A percentile compares a stretch with the other conserved stretches of the same genome.
These are phyloP conservation scores for Hypoxylon trugodes DNA, from an alignment of 495 filamentous ascomycete species.

Conservation along the genomic window DNA sequence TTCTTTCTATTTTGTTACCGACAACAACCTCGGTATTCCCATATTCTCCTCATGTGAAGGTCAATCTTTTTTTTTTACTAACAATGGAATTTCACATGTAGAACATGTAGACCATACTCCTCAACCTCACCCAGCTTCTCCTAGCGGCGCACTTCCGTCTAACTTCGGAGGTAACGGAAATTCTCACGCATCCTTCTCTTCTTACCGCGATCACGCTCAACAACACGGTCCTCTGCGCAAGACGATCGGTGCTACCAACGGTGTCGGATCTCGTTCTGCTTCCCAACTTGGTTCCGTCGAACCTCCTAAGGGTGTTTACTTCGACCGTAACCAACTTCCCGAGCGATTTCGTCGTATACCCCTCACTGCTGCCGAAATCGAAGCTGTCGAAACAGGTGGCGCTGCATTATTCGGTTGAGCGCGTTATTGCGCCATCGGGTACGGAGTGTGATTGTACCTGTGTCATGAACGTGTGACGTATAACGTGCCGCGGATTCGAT, in stretches of 20 bases:
- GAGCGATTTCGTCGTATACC: constrained; percentile 77
- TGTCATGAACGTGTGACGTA: not conserved
- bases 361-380: constrained; percentile 84
- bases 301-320: constrained; percentile 77
- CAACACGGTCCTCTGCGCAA: constrained; percentile 89
- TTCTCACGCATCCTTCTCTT: constrained; percentile 81
- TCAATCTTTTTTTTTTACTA: too few species aligned
- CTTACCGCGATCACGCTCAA: constrained; percentile 90
- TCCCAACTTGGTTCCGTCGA: constrained; percentile 73
- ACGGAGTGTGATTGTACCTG: not conserved
- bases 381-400: constrained; percentile 92
- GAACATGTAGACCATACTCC: constrained; percentile 76
- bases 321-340: constrained; percentile 90
- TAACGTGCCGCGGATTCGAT: not conserved
- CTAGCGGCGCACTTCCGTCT: constrained; percentile 53
- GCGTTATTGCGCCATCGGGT: too few species aligned
- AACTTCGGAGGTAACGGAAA: constrained; percentile 65
- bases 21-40: constrained; percentile 8
- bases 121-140: constrained; percentile 60
- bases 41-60: too few species aligned
- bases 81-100: constrained; percentile 56
- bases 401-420: constrained; percentile 60
- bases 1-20: not conserved
- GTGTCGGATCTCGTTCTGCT: constrained; percentile 72
- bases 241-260: constrained; percentile 58